phyloP scores from a whole-genome alignment of 2,329 filamentous ascomycete genomes.

The Ilyonectria sp. region DNA sequence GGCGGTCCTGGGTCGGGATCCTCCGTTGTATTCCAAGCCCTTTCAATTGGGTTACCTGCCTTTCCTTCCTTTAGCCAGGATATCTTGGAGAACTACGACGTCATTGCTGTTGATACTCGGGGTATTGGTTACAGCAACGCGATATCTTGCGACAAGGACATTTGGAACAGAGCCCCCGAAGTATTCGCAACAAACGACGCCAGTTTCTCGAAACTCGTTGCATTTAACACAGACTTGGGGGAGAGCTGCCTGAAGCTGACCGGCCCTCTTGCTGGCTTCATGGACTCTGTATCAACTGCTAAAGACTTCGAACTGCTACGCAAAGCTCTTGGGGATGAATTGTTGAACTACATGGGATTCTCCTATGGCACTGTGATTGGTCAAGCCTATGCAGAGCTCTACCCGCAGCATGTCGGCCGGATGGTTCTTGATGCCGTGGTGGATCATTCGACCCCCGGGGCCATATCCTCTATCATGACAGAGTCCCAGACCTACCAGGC shows the following conservation, averaged over 20 bases:
- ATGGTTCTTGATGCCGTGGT: conserved; percentile 48
- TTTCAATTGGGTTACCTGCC: background rate
- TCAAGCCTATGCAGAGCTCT: conserved; percentile 51
- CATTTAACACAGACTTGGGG: conserved; percentile 33
- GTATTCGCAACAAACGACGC: conserved; percentile 19
- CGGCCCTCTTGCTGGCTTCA: conserved; percentile 41
- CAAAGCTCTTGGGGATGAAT: conserved; percentile 37
- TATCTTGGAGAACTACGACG: conserved; percentile 52
- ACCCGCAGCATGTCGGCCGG: conserved; percentile 45
- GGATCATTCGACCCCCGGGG: conserved; percentile 41
- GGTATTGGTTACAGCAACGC: conserved; percentile 59
- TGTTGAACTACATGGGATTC: conserved; percentile 54
- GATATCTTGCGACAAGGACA: conserved; percentile 56
- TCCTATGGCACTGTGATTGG: conserved; percentile 57
- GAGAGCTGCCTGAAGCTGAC: conserved; percentile 44
- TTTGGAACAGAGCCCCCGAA: conserved; percentile 39
- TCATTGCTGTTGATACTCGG: conserved; percentile 61
- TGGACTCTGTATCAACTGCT: conserved; percentile 43
- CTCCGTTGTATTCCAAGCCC: conserved; percentile 20
- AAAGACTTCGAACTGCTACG: conserved; percentile 46
- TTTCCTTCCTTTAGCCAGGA: conserved; percentile 29
- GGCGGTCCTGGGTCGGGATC: conserved; percentile 42
- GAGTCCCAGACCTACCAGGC: conserved; percentile 38
- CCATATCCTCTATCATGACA: conserved; percentile 31
- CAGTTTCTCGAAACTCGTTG: conserved; percentile 29